These are phyloP conservation scores for Polysphondylium violaceum DNA, from an alignment of 78 protist species.

Conservation along the genomic window DNA sequence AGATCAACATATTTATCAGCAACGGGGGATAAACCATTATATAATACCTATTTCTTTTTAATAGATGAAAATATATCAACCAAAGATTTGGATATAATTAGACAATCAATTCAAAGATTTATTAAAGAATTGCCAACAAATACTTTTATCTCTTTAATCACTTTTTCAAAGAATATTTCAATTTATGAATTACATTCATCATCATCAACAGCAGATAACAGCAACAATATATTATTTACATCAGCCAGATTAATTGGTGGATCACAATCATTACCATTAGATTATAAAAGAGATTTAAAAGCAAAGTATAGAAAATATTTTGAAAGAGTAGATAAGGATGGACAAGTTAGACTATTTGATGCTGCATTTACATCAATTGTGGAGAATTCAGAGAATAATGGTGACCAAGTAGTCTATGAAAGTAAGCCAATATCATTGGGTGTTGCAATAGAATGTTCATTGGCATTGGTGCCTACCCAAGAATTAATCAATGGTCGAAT, in stretches of 20 bases:
- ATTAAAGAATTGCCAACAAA: not conserved
- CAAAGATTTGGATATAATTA: constrained; percentile 18
- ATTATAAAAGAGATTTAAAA: not conserved
- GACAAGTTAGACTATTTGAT: not conserved
- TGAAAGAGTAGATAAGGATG: not conserved
- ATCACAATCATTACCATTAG: not conserved
- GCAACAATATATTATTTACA: not conserved
- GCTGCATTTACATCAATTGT: constrained; percentile 4
- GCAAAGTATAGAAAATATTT: constrained; percentile 27
- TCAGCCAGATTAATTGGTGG: constrained; percentile 33
- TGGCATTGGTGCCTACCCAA: not conserved
- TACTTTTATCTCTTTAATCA: not conserved
- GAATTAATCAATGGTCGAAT: not conserved
- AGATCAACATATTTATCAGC: not conserved
- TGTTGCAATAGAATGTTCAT: constrained; percentile 51
- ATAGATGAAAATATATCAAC: constrained; percentile 53
- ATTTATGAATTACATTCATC: constrained; percentile 34
- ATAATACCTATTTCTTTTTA: constrained; percentile 29
- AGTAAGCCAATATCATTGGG: constrained; percentile 32
- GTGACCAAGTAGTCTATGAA: not conserved
- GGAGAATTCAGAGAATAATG: constrained; percentile 34
- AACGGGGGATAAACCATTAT: too few species aligned
- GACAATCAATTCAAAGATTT: constrained; percentile 14
- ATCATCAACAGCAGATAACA: not conserved
- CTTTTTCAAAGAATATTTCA: constrained; percentile 59